These are phyloP conservation scores for Aphanoascus verrucosus DNA, from an alignment of 2,329 filamentous ascomycete genomes.

Conservation along the genomic window DNA sequence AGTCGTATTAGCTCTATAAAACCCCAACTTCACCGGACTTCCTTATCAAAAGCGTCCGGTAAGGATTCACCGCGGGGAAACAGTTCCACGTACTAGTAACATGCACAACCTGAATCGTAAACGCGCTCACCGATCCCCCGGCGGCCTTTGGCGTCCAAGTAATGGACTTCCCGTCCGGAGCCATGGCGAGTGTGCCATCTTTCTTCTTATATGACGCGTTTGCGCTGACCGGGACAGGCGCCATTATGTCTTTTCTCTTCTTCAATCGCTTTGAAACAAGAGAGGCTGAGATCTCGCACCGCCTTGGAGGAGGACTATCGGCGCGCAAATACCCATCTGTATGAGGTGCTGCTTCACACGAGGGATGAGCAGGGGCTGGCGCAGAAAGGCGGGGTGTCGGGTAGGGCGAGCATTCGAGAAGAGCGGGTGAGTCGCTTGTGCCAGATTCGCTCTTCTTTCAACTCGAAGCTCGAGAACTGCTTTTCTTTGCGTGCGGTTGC, in stretches of 20 bases:
- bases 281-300: neutral
- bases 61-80: neutral
- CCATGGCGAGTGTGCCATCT: constrained; percentile 70
- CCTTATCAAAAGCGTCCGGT: neutral
- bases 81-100: constrained; percentile 60
- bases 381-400: too few species aligned
- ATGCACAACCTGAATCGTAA: constrained; percentile 61
- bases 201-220: constrained; percentile 82
- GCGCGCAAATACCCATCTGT: constrained; percentile 11
- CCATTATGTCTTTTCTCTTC: constrained; percentile 11
- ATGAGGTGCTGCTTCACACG: neutral
- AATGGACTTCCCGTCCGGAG: constrained; percentile 60
- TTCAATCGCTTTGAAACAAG: constrained; percentile 1
- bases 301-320: constrained; percentile 4
- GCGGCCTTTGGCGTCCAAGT: constrained; percentile 64
- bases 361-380: neutral
- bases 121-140: constrained; percentile 46
- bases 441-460: too few species aligned
- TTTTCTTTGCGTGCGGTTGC: too few species aligned
- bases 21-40: neutral
- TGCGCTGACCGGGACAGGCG: constrained; percentile 26
- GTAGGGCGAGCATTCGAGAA: neutral
- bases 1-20: neutral
- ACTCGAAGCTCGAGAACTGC: too few species aligned
- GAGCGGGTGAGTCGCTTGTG: neutral